Base-by-base conservation (phyloP, 192 early-diverging fungal genomes). In the Coemansia asiatica region DNA sequence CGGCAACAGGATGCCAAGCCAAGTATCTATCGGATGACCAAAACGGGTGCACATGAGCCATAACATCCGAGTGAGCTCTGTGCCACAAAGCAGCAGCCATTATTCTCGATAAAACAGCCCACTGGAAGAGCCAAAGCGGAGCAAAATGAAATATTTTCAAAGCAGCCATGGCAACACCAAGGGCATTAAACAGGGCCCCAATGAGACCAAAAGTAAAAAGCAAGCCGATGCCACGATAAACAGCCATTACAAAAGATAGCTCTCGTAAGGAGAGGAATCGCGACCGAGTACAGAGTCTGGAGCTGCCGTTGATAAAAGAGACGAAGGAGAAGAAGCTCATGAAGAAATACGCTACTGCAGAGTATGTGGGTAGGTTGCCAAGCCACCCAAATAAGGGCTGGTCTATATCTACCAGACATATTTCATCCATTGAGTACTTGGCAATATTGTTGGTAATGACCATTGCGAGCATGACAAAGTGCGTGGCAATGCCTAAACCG, bases 231-330 rank as follows among this genome's bases (percentile, higher is more conserved):
- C 75, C 75, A 19, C 69, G 65, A 49, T 66, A 77, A 15, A 63
- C 63, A 6, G 60, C 28, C 47, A 77, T 56, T 21, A 69, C 66
- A 1, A 60, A 44, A 0, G 53, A 16, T 6, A 66, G 61, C n/a
- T 71, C 75, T 33, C 63, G 56, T 0, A 62, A 61, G 2, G 60
- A 64, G 2, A 68, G 40, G 25, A 75, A 75, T 21, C 63, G 47
- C 18, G 51, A 21, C 36, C 60, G 40, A 1, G 53, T 5, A 44
- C 66, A 65, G 9, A 75, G 51, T 5, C 72, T 56, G 44, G 57
- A 61, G 1, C 57, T 57, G n/a, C 50, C 72, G 59, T 75, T 75
- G 58, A 75, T 69, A 35, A 61, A 67, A 2, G 72, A 75, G 9
- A 75, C 64, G 33, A 51, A 18, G 18, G 72, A 68, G 35, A 75